phyloP scores from a whole-genome alignment of 306 rosid genomes.

The Ormosia emarginata region DNA sequence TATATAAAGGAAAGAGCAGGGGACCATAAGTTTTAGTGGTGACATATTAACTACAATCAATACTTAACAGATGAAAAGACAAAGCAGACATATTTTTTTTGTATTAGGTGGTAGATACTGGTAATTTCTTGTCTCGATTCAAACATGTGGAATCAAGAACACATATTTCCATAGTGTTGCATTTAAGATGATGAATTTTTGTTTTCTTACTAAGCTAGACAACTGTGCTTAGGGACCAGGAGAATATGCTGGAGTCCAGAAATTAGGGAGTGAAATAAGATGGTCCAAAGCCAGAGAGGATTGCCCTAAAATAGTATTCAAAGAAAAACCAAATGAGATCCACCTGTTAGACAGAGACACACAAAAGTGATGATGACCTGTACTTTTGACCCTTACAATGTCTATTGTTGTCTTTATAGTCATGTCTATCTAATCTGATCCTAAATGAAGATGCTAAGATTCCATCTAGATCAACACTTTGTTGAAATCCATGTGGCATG shows the following conservation, averaged over 20 bases:
- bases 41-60: not conserved
- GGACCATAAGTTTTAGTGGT: slow-evolving; percentile 1
- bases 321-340: not conserved
- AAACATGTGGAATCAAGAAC: not conserved
- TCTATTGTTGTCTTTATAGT: slow-evolving; percentile 12
- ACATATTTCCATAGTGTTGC: not conserved
- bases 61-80: not conserved
- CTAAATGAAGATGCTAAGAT: not conserved
- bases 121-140: not conserved
- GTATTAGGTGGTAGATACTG: slow-evolving; percentile 15
- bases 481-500: not conserved
- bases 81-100: not conserved
- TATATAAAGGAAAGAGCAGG: not conserved
- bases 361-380: not conserved
- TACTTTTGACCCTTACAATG: slow-evolving; percentile 9
- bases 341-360: not conserved
- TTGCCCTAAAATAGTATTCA: not conserved
- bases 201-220: not conserved
- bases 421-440: slow-evolving; percentile 22
- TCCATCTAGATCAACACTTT: not conserved
- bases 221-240: not conserved
- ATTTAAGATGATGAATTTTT: too few species aligned
- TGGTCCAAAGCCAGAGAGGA: not conserved
- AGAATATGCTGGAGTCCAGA: not conserved
- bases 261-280: not conserved